A percentile compares a stretch with the other conserved stretches of the same genome.
phyloP scores from a whole-genome alignment of 2,329 filamentous ascomycete genomes.

The Penicillium sumatraense region DNA sequence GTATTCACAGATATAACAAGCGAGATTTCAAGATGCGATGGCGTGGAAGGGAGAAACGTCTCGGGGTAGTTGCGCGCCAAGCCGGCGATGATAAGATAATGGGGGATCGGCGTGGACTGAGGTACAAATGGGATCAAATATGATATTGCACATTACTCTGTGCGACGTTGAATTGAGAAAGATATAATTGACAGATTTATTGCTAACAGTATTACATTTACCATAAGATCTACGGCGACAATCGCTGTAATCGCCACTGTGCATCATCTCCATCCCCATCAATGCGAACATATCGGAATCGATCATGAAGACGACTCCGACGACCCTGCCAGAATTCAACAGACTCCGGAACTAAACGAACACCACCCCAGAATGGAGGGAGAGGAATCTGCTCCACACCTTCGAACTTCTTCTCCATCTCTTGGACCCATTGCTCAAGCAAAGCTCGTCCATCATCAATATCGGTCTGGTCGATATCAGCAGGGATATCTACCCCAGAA shows the following conservation, averaged over 20 bases:
- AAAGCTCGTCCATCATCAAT: constrained; percentile 71
- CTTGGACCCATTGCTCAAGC: constrained; percentile 76
- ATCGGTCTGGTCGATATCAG: constrained; percentile 38
- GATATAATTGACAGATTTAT: neutral
- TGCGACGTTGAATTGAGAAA: neutral
- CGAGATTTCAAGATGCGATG: constrained; percentile 1
- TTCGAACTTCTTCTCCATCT: constrained; percentile 76
- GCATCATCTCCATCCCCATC: constrained; percentile 61
- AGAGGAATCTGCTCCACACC: constrained; percentile 81
- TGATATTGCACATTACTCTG: no score
- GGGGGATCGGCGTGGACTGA: neutral
- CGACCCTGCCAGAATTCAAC: constrained; percentile 98
- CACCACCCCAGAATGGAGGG: constrained; percentile 91
- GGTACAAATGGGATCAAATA: neutral
- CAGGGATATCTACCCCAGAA: constrained; percentile 26
- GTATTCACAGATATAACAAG: neutral
- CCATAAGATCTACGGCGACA: constrained; percentile 39
- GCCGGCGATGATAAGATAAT: constrained; percentile 13
- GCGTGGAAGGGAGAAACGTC: neutral
- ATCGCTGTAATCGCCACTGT: constrained; percentile 44
- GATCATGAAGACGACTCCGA: constrained; percentile 87
- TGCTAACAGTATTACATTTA: neutral
- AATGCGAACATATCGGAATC: constrained; percentile 79
- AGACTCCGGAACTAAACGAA: constrained; percentile 81
- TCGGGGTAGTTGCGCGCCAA: neutral